A percentile compares a stretch with the other conserved stretches of the same genome.
Evolutionary conservation across 768 basidiomycete genomes (phyloP).

Genomic region (Tulasnella sp.): DNA sequence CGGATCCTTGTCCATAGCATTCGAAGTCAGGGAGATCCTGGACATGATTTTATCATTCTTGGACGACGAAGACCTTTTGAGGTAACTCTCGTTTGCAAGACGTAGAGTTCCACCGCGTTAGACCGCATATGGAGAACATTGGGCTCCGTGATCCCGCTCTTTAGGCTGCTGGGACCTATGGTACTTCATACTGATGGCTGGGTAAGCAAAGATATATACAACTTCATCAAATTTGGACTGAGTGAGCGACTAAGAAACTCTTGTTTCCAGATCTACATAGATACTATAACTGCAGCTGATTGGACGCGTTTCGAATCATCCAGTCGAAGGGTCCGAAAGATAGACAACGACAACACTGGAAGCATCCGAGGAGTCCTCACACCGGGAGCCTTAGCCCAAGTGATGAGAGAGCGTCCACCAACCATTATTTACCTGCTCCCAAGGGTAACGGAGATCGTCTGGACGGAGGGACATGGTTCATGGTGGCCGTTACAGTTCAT

Average conservation of each 20-base stretch:
- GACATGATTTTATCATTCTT: background rate
- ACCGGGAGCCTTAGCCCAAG: background rate
- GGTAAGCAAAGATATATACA: background rate
- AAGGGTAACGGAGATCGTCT: background rate
- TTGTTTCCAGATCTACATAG: background rate
- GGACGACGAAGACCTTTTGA: background rate
- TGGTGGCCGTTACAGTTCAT: background rate
- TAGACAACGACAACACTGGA: constrained; percentile 1
- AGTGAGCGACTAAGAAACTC: background rate
- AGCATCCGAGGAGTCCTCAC: constrained; percentile 49
- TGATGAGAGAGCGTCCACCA: background rate
- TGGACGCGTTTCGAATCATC: background rate
- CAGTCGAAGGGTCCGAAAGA: constrained; percentile 16
- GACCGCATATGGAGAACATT: background rate
- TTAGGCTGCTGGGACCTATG: background rate
- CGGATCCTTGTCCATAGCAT: background rate
- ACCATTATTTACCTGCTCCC: background rate
- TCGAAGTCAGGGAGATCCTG: background rate
- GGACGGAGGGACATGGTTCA: background rate
- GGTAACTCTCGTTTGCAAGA: background rate
- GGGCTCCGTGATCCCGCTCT: background rate
- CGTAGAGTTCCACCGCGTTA: background rate
- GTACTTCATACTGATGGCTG: background rate
- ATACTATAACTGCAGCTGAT: background rate
- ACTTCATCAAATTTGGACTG: too few relatives aligned